phyloP scores from a whole-genome alignment of 441 rosid genomes.

The Corymbia citriodora region DNA sequence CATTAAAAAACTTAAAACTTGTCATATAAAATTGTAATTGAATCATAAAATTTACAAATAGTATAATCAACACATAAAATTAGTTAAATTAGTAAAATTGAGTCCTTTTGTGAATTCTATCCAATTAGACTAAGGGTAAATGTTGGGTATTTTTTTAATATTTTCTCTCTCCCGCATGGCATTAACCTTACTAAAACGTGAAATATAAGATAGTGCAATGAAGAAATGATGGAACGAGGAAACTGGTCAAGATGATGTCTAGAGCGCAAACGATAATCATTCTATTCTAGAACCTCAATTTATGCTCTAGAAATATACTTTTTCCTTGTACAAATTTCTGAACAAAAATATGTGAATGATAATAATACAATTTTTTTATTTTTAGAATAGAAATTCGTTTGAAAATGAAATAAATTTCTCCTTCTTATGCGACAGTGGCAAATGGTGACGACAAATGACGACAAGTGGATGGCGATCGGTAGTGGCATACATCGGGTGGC shows the following conservation, averaged over 20 bases:
- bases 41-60: background rate
- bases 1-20: background rate
- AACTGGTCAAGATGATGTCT: background rate
- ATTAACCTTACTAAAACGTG: accelerated
- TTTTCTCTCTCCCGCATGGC: too few species aligned
- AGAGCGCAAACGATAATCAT: too few species aligned
- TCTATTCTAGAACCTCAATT: too few species aligned
- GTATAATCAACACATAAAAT: background rate
- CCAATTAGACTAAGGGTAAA: accelerated
- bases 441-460: too few species aligned
- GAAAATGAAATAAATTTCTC: too few species aligned
- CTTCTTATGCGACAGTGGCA: accelerated
- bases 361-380: too few species aligned
- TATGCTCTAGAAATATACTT: too few species aligned
- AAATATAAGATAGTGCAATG: background rate
- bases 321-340: too few species aligned
- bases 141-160: accelerated
- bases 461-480: too few species aligned
- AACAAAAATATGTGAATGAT: too few species aligned
- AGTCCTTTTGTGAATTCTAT: background rate
- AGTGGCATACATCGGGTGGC: too few species aligned
- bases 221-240: background rate
- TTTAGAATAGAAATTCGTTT: too few species aligned
- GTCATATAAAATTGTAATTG: accelerated
- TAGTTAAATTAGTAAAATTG: background rate